Conservation (phyloP, 139 green algal species). For the Monoraphidium neglectum region DNA sequence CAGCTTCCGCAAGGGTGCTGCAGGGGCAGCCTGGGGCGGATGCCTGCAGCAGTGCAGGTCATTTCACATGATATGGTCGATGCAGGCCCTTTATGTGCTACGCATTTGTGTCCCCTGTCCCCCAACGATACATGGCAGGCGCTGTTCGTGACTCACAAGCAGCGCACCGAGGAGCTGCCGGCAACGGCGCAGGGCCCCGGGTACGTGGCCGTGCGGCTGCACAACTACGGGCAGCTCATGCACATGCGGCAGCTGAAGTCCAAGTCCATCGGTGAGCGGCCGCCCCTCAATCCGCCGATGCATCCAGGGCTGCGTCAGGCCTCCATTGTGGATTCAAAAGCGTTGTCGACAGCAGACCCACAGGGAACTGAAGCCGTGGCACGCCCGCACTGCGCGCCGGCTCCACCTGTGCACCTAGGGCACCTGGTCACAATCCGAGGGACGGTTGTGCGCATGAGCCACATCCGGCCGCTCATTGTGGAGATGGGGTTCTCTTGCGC, state of each 20-base stretch:
- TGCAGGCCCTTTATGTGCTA: neutral
- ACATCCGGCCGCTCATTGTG: slow-evolving; percentile 63
- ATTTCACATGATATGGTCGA: neutral
- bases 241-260: slow-evolving; percentile 61
- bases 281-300: neutral
- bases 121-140: slow-evolving; percentile 6
- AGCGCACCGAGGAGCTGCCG: slow-evolving; percentile 3
- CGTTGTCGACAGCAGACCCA: neutral
- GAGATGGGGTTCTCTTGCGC: slow-evolving; percentile 79
- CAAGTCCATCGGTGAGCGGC: slow-evolving; percentile 45
- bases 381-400: neutral
- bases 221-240: slow-evolving; percentile 42
- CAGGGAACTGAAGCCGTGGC: neutral
- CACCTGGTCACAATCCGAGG: slow-evolving; percentile 78
- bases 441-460: slow-evolving; percentile 75
- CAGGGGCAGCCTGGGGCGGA: neutral
- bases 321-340: too few relatives aligned
- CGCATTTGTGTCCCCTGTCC: neutral
- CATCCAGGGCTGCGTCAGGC: neutral
- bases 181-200: neutral
- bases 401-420: slow-evolving; percentile 35
- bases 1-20: neutral
- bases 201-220: slow-evolving; percentile 44
- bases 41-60: neutral
- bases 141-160: slow-evolving; percentile 1